Percentiles rank a stretch among this genome's conserved stretches.
phyloP scores from a whole-genome alignment of 345 rosid genomes.

The Lagerstroemia speciosa region DNA sequence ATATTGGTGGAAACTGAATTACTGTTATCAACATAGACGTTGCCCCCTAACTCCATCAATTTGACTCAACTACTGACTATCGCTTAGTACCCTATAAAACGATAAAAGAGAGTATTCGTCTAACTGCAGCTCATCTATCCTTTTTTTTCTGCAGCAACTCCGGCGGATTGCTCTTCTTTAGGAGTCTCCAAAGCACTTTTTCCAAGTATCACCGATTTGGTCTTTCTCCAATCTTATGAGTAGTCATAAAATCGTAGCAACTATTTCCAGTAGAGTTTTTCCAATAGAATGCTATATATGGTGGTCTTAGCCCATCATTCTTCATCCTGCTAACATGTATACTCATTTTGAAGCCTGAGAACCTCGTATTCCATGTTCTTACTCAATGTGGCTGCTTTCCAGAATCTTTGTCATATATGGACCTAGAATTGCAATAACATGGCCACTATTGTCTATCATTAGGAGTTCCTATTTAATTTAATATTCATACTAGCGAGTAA shows the following conservation, averaged over 20 bases:
- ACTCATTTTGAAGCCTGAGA: background rate
- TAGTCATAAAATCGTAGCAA: background rate
- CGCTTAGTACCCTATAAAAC: too few relatives aligned
- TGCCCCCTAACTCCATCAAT: too few relatives aligned
- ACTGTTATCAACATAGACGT: too few relatives aligned
- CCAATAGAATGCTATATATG: background rate
- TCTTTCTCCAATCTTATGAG: conserved; percentile 15
- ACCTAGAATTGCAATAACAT: background rate
- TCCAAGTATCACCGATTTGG: conserved; percentile 71
- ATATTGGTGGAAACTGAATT: too few relatives aligned
- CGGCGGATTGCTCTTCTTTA: conserved; percentile 78
- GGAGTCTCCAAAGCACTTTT: conserved; percentile 66
- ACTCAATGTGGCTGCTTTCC: background rate
- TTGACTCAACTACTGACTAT: too few relatives aligned
- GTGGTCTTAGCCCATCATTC: background rate
- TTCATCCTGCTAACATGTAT: background rate
- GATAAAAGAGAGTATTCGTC: too few relatives aligned
- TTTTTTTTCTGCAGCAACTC: conserved; percentile 56
- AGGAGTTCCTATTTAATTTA: background rate
- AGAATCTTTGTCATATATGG: background rate
- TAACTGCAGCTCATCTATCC: too few relatives aligned
- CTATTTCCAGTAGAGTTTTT: background rate
- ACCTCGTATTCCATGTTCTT: background rate
- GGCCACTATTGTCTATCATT: background rate
- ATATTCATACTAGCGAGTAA: background rate